Conservation (phyloP, 2,329 filamentous ascomycete species). For the Chrysosporium queenslandicum region DNA sequence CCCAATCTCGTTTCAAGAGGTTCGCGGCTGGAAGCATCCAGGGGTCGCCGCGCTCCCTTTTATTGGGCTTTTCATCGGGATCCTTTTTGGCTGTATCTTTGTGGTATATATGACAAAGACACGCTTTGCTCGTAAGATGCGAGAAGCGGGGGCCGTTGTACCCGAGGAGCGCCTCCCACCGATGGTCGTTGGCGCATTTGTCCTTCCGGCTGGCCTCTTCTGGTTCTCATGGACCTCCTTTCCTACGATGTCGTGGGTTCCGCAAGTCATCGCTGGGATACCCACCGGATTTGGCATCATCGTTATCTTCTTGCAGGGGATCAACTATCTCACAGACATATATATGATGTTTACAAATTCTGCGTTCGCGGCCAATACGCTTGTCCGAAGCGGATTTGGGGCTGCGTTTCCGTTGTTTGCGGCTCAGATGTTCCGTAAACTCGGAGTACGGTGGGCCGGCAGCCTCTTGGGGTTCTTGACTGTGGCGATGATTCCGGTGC, state of each 20-base stretch:
- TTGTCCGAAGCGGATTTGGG: constrained; percentile 67
- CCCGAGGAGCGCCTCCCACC: constrained; percentile 40
- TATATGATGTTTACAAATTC: constrained; percentile 41
- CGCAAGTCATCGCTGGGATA: constrained; percentile 36
- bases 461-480: constrained; percentile 33
- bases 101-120: constrained; percentile 35
- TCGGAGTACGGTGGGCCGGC: constrained; percentile 34
- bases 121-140: constrained; percentile 31
- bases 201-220: constrained; percentile 39
- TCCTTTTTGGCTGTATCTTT: constrained; percentile 30
- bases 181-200: constrained; percentile 36
- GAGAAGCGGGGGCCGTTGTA: constrained; percentile 26
- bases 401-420: constrained; percentile 67
- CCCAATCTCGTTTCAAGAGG: constrained; percentile 33
- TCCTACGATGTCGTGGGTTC: constrained; percentile 36
- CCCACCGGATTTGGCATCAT: constrained; percentile 37
- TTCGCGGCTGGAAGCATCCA: constrained; percentile 33
- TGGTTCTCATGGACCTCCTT: constrained; percentile 42
- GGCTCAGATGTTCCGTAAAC: constrained; percentile 29
- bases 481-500: constrained; percentile 37
- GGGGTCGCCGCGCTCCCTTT: constrained; percentile 40
- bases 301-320: constrained; percentile 38
- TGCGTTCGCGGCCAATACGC: constrained; percentile 73
- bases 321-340: constrained; percentile 52
- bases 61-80: constrained; percentile 38